Evolutionary conservation across 371 early-diverging fungal genomes (phyloP).

Genomic region (Saksenaea vasiformis): DNA sequence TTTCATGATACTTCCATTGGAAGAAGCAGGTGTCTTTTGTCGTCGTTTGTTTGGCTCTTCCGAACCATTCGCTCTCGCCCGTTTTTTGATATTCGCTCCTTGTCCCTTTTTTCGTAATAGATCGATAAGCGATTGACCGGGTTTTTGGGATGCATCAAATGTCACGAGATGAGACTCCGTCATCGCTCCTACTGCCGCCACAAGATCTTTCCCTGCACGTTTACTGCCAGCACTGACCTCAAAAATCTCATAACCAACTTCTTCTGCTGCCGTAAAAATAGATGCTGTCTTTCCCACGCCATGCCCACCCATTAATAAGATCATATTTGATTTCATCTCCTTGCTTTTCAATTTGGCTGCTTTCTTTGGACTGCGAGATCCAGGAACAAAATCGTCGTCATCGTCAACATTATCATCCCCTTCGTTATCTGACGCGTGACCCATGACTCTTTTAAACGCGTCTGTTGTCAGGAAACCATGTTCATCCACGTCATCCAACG

Average conservation of each 20-base stretch:
- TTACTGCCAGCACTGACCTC: slow-evolving; percentile 71
- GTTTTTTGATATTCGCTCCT: slow-evolving; percentile 13
- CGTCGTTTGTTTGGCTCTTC: slow-evolving; percentile 13
- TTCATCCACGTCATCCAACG: slow-evolving; percentile 5
- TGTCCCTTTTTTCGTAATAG: slow-evolving; percentile 8
- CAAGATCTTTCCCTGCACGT: slow-evolving; percentile 72
- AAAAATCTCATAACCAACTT: slow-evolving; percentile 70
- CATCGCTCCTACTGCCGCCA: slow-evolving; percentile 65
- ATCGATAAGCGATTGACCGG: slow-evolving; percentile 6
- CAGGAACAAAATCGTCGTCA: slow-evolving; percentile 6
- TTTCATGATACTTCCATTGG: slow-evolving; percentile 17
- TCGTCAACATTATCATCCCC: slow-evolving; percentile 8
- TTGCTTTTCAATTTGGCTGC: slow-evolving; percentile 8
- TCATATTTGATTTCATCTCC: slow-evolving; percentile 38
- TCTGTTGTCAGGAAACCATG: not conserved
- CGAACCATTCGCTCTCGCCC: not conserved
- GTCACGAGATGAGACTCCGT: slow-evolving; percentile 67
- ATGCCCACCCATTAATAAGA: slow-evolving; percentile 65
- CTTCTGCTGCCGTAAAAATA: slow-evolving; percentile 71
- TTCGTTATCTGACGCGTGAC: not conserved
- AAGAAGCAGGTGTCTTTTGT: not conserved
- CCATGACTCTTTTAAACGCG: not conserved
- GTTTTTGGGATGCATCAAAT: slow-evolving; percentile 7
- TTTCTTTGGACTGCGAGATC: not conserved
- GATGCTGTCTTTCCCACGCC: slow-evolving; percentile 79